These are phyloP conservation scores for Eutrema heterophyllum DNA, from an alignment of 345 rosid genomes.

Conservation along the genomic window DNA sequence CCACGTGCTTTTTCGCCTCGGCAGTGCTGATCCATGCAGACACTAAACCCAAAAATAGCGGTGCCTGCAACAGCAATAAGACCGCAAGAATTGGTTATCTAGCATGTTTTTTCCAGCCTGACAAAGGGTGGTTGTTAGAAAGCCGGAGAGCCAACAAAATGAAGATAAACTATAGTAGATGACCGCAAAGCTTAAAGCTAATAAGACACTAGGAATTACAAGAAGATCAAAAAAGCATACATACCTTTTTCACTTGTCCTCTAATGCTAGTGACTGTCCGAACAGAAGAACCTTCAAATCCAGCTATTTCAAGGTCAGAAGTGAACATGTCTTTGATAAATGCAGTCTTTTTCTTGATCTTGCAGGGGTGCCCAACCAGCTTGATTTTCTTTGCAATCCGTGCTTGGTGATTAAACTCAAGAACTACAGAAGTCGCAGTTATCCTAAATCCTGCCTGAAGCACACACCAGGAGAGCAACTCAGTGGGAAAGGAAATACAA, in stretches of 20 bases:
- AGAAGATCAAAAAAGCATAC: slow-evolving; percentile 16
- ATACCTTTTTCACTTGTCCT: slow-evolving; percentile 90
- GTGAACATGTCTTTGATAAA: slow-evolving; percentile 87
- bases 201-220: neutral
- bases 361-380: slow-evolving; percentile 85
- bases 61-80: no score
- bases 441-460: slow-evolving; percentile 75
- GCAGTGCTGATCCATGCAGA: no score
- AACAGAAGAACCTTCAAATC: slow-evolving; percentile 79
- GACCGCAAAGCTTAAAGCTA: neutral
- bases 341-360: slow-evolving; percentile 87
- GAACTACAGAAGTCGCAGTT: slow-evolving; percentile 70
- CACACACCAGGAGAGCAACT: slow-evolving; percentile 26
- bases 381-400: slow-evolving; percentile 78
- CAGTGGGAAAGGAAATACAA: slow-evolving; percentile 7
- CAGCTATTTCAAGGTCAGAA: slow-evolving; percentile 90
- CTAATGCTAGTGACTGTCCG: slow-evolving; percentile 93
- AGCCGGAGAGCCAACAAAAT: neutral
- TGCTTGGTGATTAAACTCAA: slow-evolving; percentile 81
- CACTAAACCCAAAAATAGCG: no score
- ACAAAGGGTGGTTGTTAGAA: neutral
- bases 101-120: slow-evolving; percentile 85
- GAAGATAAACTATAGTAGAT: no score
- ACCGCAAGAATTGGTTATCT: no score
- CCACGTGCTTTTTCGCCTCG: no score